Evolutionary conservation across 139 green algal genomes (phyloP).

Genomic region (Volvox africanus): DNA sequence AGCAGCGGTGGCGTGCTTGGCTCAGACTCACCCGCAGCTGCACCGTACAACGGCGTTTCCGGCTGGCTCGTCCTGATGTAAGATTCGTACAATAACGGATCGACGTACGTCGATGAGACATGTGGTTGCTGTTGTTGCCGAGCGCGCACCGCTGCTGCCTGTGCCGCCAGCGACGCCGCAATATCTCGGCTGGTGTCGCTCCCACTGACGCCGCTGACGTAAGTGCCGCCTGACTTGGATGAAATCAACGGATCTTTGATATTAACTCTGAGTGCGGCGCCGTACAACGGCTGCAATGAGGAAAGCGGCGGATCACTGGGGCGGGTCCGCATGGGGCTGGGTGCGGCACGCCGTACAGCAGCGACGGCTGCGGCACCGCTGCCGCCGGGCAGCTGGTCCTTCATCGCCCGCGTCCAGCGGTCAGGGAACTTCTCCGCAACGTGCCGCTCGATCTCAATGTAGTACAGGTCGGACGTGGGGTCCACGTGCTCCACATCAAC

Average conservation of each 20-base stretch:
- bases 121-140: background rate
- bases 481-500: slow-evolving; percentile 56
- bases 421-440: slow-evolving; percentile 59
- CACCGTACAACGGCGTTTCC: background rate
- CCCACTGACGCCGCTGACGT: background rate
- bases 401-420: slow-evolving; percentile 17
- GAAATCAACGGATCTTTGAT: slow-evolving; percentile 26
- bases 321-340: background rate
- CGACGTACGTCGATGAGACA: background rate
- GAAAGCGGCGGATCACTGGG: background rate
- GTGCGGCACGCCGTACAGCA: background rate
- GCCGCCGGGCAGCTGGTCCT: slow-evolving; percentile 11
- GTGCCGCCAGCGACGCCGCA: background rate
- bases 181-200: background rate
- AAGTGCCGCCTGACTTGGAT: background rate
- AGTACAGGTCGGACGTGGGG: slow-evolving; percentile 58
- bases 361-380: background rate
- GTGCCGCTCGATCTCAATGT: slow-evolving; percentile 56
- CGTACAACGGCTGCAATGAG: background rate
- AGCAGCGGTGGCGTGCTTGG: background rate
- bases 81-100: background rate
- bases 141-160: slow-evolving; percentile 4
- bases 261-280: slow-evolving; percentile 2
- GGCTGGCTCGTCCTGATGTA: background rate
- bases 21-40: background rate